Evolutionary conservation across 176 grass and related monocot species (phyloP), one percentile per base, ranked within the genome.

Genomic region (Eleusine coracana): DNA sequence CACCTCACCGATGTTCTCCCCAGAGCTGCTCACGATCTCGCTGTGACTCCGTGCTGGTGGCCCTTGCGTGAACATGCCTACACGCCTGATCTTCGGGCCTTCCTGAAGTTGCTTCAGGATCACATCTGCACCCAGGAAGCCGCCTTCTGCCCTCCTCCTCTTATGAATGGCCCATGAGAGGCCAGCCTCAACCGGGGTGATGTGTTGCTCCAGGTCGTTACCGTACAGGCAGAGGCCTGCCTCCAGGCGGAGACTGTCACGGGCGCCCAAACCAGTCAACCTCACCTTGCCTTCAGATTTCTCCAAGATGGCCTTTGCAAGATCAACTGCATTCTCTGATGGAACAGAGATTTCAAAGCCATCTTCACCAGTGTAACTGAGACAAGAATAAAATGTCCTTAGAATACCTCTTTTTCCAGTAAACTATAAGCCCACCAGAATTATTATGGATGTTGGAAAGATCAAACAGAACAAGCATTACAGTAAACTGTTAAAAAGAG

Each of bases 341-440:
- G 93, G 97, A 14, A 99, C 97, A 25, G 97, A 99, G 73, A 99
- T 99, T 83, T 99, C 97, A 60, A 96, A 99, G 6, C 97, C 97
- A 73, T 99, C 97, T 87, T 99, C 97, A 4, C 97, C 97, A 1
- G 97, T 99, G 64, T 99, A 99, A 52, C 97, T 99, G 84, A 76
- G 88, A 88, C 45, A n/a, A 75, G n/a, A 83, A 69, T 38, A 28
- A 70, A n/a, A 49, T 42, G 21, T 20, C 15, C 44, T 13, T 48
- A 50, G 13, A 50, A 50, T 50, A 50, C 48, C 48, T 50, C 48
- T 50, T 16, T 50, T 50, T 16, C 11, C 3, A 3, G 3, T 15
- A 50, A 50, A 50, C 13, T 50, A 50, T 50, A 50, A 50, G 4
- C 48, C 48, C 48, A 50, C 12, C 48, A 59, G 46, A 27, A 74